These are phyloP conservation scores for Cairneyella variabilis DNA, from an alignment of 495 filamentous ascomycete genomes.

Conservation along the genomic window DNA sequence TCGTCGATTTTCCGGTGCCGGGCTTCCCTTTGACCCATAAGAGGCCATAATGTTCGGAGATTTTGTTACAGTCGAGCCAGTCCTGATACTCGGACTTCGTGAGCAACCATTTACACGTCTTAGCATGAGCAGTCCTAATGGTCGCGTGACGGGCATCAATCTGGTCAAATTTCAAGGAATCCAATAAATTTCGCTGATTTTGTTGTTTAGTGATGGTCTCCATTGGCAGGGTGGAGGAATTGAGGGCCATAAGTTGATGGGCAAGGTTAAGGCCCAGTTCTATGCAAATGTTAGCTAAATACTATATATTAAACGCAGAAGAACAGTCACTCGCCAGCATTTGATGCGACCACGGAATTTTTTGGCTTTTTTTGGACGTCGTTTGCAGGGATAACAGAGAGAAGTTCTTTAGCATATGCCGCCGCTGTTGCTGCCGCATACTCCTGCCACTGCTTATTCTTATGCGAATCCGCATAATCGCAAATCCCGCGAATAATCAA, in stretches of 20 bases:
- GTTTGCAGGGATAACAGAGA: too few species aligned
- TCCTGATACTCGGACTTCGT: constrained; percentile 32
- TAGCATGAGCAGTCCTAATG: constrained; percentile 34
- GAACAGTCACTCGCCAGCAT: too few species aligned
- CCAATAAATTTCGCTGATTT: constrained; percentile 20
- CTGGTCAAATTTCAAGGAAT: constrained; percentile 34
- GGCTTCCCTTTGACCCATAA: constrained; percentile 58
- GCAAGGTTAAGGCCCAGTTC: too few species aligned
- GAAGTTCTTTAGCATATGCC: too few species aligned
- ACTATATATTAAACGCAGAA: too few species aligned
- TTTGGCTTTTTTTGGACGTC: too few species aligned
- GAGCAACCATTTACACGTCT: constrained; percentile 50
- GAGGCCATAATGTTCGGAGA: constrained; percentile 42
- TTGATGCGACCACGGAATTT: too few species aligned
- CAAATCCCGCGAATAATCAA: constrained; percentile 33
- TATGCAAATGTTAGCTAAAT: too few species aligned
- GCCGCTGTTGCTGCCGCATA: too few species aligned
- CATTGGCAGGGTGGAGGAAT: too few species aligned
- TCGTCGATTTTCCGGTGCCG: constrained; percentile 50
- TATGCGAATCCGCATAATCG: constrained; percentile 41
- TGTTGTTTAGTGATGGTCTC: too few species aligned
- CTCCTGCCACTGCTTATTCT: constrained; percentile 35
- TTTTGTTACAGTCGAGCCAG: constrained; percentile 42
- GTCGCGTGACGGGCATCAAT: constrained; percentile 35
- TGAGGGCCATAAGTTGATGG: too few species aligned